Conservation (phyloP, 2,329 filamentous ascomycete genomes). For the Cladophialophora carrionii region DNA sequence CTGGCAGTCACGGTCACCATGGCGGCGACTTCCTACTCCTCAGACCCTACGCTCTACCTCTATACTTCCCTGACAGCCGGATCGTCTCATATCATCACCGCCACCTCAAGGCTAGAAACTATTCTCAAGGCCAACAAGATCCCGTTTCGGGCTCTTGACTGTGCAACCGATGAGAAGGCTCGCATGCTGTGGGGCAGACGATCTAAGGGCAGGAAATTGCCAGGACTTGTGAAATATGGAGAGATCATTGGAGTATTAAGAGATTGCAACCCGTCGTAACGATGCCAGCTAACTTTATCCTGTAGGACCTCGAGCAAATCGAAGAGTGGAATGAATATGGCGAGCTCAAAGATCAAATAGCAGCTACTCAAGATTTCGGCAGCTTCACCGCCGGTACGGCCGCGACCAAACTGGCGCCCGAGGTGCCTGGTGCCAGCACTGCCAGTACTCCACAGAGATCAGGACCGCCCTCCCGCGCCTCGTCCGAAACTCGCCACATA, state of each 20-base stretch:
- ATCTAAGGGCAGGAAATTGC: conserved; percentile 83
- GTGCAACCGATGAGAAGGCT: conserved; percentile 86
- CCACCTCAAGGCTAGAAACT: conserved; percentile 91
- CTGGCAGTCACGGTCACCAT: conserved; percentile 12
- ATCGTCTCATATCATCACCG: conserved; percentile 93
- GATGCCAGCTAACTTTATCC: conserved; percentile 23
- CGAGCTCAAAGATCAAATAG: conserved; percentile 84
- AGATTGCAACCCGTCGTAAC: not conserved
- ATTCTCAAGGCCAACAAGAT: conserved; percentile 94
- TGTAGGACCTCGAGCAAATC: conserved; percentile 84
- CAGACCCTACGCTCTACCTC: conserved; percentile 79
- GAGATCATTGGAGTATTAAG: conserved; percentile 77
- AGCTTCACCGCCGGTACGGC: conserved; percentile 4
- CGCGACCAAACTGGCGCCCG: conserved; percentile 18
- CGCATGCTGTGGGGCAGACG: conserved; percentile 86
- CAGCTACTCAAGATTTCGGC: conserved; percentile 46
- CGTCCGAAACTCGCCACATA: conserved; percentile 39
- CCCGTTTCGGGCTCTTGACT: conserved; percentile 88
- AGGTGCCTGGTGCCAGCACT: conserved; percentile 38
- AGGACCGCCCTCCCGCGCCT: conserved; percentile 43
- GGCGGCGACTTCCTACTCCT: conserved; percentile 30
- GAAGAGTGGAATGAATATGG: conserved; percentile 99
- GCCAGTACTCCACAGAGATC: conserved; percentile 47
- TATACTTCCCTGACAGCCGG: conserved; percentile 96
- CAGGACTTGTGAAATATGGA: conserved; percentile 84